Evolutionary conservation across 2,329 filamentous ascomycete genomes (phyloP).

Genomic region (Penicillium decumbens): DNA sequence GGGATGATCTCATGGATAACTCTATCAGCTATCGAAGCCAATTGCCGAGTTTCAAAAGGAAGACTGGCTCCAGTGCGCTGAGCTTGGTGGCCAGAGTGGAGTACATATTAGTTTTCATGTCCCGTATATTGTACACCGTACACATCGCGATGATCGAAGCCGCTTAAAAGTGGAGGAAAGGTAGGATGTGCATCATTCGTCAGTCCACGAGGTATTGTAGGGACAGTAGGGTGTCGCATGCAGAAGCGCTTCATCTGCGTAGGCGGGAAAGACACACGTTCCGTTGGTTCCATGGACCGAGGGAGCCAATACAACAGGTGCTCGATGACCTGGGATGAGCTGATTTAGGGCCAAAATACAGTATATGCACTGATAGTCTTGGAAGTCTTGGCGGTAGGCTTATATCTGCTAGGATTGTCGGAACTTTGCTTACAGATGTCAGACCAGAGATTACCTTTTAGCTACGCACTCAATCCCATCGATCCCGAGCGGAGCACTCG

Average conservation of each 20-base stretch:
- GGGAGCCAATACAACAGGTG: conserved; percentile 4
- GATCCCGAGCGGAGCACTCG: conserved; percentile 2
- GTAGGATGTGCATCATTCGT: neutral
- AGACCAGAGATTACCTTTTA: neutral
- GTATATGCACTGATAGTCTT: conserved; percentile 13
- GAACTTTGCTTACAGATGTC: neutral
- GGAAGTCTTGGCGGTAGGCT: conserved; percentile 23
- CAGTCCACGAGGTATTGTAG: neutral
- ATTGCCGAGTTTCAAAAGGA: conserved; percentile 1
- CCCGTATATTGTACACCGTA: conserved; percentile 18
- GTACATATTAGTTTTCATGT: neutral
- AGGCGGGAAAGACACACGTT: neutral
- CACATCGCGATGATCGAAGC: conserved; percentile 11
- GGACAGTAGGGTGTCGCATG: too few relatives aligned
- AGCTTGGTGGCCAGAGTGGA: conserved; percentile 6
- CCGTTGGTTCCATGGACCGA: conserved; percentile 4
- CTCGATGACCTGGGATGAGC: neutral
- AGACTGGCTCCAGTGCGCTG: neutral
- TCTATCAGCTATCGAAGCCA: neutral
- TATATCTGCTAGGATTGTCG: conserved; percentile 14
- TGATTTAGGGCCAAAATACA: conserved; percentile 5
- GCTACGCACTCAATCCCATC: neutral
- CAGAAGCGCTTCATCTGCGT: neutral
- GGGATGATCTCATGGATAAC: neutral
- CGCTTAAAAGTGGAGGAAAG: neutral